phyloP scores from a whole-genome alignment of 2,329 filamentous ascomycete species.

The Myotisia sp. region DNA sequence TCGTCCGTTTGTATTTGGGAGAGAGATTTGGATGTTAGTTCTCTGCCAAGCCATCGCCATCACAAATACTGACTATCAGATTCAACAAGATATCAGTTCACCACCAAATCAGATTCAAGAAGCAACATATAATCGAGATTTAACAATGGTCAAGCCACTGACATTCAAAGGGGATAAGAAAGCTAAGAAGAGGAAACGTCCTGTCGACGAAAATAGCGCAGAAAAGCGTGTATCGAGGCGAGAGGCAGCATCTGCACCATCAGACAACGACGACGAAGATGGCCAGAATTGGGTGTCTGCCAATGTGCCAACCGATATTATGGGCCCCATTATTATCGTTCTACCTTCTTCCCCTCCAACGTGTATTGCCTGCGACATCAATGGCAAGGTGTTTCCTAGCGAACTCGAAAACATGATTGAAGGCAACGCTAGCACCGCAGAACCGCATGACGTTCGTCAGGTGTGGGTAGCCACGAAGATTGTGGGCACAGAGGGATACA shows the following conservation, averaged over 20 bases:
- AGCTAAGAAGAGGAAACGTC: constrained; percentile 75
- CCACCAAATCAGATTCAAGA: too few species aligned
- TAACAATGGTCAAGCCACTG: constrained; percentile 56
- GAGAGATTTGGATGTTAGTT: too few species aligned
- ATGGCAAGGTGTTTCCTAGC: constrained; percentile 72
- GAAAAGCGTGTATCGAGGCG: constrained; percentile 23
- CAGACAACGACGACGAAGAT: constrained; percentile 27
- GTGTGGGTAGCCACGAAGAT: constrained; percentile 86
- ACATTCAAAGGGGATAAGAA: constrained; percentile 98
- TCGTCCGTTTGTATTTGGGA: too few species aligned
- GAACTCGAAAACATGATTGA: constrained; percentile 80
- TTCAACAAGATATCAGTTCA: too few species aligned
- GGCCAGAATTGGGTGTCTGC: constrained; percentile 90
- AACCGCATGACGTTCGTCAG: constrained; percentile 89
- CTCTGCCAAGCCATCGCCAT: too few species aligned
- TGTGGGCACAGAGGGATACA: constrained; percentile 64
- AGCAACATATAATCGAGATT: background rate
- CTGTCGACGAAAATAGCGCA: constrained; percentile 37
- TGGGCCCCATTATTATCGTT: constrained; percentile 70
- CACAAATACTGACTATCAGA: too few species aligned
- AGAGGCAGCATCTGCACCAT: constrained; percentile 11
- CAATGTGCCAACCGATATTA: constrained; percentile 57
- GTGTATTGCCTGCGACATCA: constrained; percentile 71
- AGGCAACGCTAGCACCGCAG: constrained; percentile 63
- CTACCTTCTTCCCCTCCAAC: constrained; percentile 59